A percentile compares a stretch with the other conserved stretches of the same genome.
phyloP scores from a whole-genome alignment of 352 stramenopile species.

The Phytophthora fragariaefolia region DNA sequence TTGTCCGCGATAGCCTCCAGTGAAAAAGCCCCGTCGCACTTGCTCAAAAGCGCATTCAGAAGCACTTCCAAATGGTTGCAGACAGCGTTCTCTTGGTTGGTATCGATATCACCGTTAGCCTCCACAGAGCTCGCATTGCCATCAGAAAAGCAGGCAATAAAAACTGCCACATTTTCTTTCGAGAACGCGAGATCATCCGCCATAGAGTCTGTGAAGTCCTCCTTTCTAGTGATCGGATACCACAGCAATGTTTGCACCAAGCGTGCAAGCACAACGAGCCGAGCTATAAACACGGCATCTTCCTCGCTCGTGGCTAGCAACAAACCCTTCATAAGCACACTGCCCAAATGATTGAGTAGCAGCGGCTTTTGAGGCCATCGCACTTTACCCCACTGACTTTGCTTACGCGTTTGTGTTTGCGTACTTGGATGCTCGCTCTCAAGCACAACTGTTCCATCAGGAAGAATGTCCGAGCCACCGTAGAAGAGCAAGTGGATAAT shows the following conservation, averaged over 20 bases:
- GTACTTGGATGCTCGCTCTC: constrained; percentile 83
- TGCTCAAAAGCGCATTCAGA: constrained; percentile 30
- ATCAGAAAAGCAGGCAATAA: constrained; percentile 55
- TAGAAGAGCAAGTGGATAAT: constrained; percentile 76
- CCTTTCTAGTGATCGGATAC: constrained; percentile 66
- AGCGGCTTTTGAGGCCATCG: constrained; percentile 79
- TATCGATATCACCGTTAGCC: constrained; percentile 1
- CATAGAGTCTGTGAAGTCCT: constrained; percentile 72
- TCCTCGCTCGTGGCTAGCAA: constrained; percentile 61
- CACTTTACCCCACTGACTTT: constrained; percentile 86
- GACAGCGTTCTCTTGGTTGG: constrained; percentile 32
- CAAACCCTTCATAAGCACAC: constrained; percentile 74
- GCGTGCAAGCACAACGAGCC: constrained; percentile 71
- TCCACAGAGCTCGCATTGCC: constrained; percentile 13
- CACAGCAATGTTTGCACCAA: constrained; percentile 82
- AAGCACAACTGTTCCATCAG: constrained; percentile 70
- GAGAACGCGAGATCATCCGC: constrained; percentile 57
- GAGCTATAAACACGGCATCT: constrained; percentile 67
- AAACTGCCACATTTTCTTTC: constrained; percentile 62
- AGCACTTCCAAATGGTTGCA: constrained; percentile 42
- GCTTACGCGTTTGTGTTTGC: constrained; percentile 88
- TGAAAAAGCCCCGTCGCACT: constrained; percentile 43
- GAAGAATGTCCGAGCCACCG: constrained; percentile 72
- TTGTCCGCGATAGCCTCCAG: constrained; percentile 41
- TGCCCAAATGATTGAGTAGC: constrained; percentile 75